These are phyloP conservation scores for Erysimum cheiri DNA, from an alignment of 441 rosid genomes.

Conservation along the genomic window DNA sequence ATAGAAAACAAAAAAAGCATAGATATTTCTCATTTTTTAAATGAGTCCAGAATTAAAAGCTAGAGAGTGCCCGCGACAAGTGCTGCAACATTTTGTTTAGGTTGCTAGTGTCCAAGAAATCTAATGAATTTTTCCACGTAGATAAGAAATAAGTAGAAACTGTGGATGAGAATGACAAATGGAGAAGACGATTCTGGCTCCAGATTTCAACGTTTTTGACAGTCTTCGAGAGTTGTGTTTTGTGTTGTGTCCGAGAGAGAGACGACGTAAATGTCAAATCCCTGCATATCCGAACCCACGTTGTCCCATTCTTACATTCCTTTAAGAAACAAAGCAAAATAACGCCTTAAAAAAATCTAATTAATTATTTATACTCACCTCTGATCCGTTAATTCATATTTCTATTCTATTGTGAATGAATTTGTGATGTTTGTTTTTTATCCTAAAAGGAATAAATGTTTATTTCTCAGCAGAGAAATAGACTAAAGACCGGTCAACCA, in stretches of 20 bases:
- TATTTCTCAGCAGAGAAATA: background rate
- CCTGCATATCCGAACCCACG: slow-evolving; percentile 47
- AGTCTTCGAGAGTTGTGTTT: slow-evolving; percentile 67
- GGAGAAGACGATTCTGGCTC: slow-evolving; percentile 88
- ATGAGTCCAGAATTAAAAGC: background rate
- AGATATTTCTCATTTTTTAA: background rate
- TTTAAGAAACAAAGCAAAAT: background rate
- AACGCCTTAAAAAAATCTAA: background rate
- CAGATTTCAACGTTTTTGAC: slow-evolving; percentile 72
- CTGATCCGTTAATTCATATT: slow-evolving; percentile 21
- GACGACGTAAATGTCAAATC: slow-evolving; percentile 46
- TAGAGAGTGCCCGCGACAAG: slow-evolving; percentile 71
- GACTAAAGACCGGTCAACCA: slow-evolving; percentile 26
- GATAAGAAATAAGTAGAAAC: slow-evolving; percentile 39
- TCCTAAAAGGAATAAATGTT: background rate
- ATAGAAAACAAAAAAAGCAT: background rate
- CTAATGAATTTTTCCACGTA: slow-evolving; percentile 20
- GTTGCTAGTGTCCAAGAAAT: slow-evolving; percentile 31
- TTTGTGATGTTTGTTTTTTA: background rate
- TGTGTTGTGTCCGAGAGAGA: slow-evolving; percentile 42
- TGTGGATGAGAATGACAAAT: slow-evolving; percentile 79
- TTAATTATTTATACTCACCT: slow-evolving; percentile 4
- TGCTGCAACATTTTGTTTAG: slow-evolving; percentile 60
- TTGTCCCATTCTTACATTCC: slow-evolving; percentile 44
- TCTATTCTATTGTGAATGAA: background rate